Percentiles rank a stretch among this genome's conserved stretches.
These are phyloP conservation scores for Hygrocybe coccinea DNA, from an alignment of 768 basidiomycete species.

Conservation along the genomic window DNA sequence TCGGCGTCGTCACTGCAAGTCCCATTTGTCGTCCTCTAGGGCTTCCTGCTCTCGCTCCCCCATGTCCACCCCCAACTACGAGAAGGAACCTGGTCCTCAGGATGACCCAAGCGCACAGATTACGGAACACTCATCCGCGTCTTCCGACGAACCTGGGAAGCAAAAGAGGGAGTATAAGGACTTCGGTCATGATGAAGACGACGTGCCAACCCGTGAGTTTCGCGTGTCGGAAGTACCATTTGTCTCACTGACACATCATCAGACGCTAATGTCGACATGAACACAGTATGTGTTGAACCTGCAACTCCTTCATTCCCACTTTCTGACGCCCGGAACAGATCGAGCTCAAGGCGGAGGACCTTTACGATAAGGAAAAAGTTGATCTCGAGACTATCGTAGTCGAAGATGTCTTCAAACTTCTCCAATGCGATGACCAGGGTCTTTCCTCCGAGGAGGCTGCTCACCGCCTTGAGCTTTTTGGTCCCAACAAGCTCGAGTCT, in stretches of 20 bases:
- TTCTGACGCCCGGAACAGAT: conserved; percentile 43
- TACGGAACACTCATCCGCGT: conserved; percentile 14
- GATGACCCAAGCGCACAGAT: conserved; percentile 26
- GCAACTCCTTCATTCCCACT: neutral
- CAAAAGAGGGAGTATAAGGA: conserved; percentile 87
- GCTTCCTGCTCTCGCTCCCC: neutral
- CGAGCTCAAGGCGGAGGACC: conserved; percentile 85
- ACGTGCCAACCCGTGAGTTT: conserved; percentile 61
- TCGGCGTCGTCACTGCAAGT: neutral
- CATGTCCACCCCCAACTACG: conserved; percentile 37
- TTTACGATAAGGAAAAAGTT: conserved; percentile 99
- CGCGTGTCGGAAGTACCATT: conserved; percentile 7
- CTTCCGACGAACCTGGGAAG: conserved; percentile 36
- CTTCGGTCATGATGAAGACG: conserved; percentile 67
- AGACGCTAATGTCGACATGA: conserved; percentile 90
- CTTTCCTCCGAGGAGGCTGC: conserved; percentile 66
- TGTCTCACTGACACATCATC: conserved; percentile 9
- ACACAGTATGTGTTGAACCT: conserved; percentile 43
- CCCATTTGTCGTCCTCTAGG: neutral
- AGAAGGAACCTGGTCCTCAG: conserved; percentile 64
- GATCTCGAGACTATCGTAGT: conserved; percentile 96
- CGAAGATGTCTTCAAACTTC: conserved; percentile 93
- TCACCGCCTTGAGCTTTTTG: conserved; percentile 88
- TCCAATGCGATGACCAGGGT: conserved; percentile 85
- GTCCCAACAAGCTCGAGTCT: conserved; percentile 89